Evolutionary conservation across 176 grass and related monocot species (phyloP).

Genomic region (Aegilops tauschii): DNA sequence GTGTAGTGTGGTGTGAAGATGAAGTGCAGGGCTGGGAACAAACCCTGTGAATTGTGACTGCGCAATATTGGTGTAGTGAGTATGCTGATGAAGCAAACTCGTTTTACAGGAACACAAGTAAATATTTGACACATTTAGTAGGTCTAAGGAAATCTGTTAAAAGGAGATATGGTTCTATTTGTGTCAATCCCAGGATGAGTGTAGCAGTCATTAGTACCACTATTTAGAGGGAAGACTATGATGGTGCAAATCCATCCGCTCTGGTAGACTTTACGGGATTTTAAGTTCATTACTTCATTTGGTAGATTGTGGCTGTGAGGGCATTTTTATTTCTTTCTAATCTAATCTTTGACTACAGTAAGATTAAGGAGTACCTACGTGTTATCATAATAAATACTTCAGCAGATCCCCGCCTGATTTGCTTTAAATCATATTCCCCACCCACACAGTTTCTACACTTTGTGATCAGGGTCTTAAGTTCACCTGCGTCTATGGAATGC

Average conservation of each 20-base stretch:
- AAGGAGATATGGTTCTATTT: not conserved
- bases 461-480: not conserved
- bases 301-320: not conserved
- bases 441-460: not conserved
- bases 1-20: not conserved
- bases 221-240: not conserved
- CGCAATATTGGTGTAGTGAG: not conserved
- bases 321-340: not conserved
- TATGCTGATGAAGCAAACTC: not conserved
- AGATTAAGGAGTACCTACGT: not conserved
- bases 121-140: not conserved
- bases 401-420: not conserved
- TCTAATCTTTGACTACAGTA: not conserved
- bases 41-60: not conserved
- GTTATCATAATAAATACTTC: not conserved
- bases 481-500: not conserved
- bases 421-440: not conserved
- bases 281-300: not conserved
- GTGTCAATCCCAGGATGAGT: not conserved
- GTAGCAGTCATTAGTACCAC: not conserved
- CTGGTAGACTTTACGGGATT: not conserved
- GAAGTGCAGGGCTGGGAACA: not conserved
- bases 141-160: not conserved
- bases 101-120: not conserved
- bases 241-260: not conserved